Evolutionary conservation across 2,329 filamentous ascomycete species (phyloP).

Genomic region (Blastomyces silverae): DNA sequence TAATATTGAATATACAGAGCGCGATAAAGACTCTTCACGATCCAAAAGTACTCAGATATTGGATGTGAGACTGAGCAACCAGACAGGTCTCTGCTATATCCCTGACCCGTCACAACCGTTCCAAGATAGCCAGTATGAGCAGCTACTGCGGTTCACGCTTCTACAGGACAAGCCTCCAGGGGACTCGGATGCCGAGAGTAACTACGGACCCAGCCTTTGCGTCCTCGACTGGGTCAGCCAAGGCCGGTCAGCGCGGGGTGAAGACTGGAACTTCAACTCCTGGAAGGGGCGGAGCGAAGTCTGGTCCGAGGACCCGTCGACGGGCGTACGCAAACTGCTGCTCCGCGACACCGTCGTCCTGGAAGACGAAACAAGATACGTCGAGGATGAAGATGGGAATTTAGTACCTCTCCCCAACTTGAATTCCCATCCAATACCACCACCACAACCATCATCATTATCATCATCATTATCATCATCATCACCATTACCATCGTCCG

Average conservation of each 20-base stretch:
- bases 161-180: slow-evolving; percentile 10
- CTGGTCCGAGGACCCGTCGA: slow-evolving; percentile 33
- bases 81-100: slow-evolving; percentile 56
- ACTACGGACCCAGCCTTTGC: slow-evolving; percentile 55
- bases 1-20: not conserved
- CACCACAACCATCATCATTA: not conserved
- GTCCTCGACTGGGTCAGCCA: slow-evolving; percentile 92
- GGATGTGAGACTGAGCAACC: slow-evolving; percentile 43
- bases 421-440: not conserved
- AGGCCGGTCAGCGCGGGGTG: slow-evolving; percentile 74
- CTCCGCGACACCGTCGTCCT: slow-evolving; percentile 81
- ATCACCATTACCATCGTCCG: too few species aligned
- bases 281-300: slow-evolving; percentile 87
- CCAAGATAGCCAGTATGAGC: slow-evolving; percentile 72
- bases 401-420: not conserved
- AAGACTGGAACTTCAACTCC: slow-evolving; percentile 74
- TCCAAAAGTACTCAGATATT: slow-evolving; percentile 47
- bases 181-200: slow-evolving; percentile 15
- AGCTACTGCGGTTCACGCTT: slow-evolving; percentile 69
- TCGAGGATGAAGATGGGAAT: not conserved
- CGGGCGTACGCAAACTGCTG: slow-evolving; percentile 54
- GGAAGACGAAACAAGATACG: slow-evolving; percentile 44
- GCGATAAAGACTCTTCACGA: not conserved
- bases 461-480: too few species aligned
- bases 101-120: slow-evolving; percentile 95